These are phyloP conservation scores for Magnaporthiopsis poae DNA, from an alignment of 2,329 filamentous ascomycete species.

Conservation along the genomic window DNA sequence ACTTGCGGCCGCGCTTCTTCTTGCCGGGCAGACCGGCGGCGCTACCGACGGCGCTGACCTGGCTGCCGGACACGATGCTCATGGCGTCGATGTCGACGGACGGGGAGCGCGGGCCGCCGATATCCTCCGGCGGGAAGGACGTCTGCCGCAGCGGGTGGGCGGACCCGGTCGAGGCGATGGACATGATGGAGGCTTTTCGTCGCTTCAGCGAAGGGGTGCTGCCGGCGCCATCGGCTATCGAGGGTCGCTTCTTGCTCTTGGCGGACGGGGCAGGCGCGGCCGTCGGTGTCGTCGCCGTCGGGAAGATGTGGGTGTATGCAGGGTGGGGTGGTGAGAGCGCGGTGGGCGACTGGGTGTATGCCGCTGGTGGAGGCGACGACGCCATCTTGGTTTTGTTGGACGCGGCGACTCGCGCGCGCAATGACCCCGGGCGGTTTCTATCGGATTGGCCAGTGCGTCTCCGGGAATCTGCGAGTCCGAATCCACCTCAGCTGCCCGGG, in stretches of 20 bases:
- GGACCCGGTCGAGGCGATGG: constrained; percentile 38
- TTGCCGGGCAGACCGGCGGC: constrained; percentile 28
- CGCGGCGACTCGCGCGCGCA: constrained; percentile 12
- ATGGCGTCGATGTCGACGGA: constrained; percentile 54
- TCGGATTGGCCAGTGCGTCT: constrained; percentile 4
- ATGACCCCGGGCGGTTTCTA: background rate
- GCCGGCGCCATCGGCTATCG: constrained; percentile 19
- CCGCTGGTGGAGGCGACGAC: constrained; percentile 33
- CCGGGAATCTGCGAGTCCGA: background rate
- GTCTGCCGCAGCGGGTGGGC: constrained; percentile 69
- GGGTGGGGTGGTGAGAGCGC: constrained; percentile 47
- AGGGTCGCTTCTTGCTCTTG: constrained; percentile 45
- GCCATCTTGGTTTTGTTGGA: constrained; percentile 32
- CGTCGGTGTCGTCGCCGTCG: constrained; percentile 12
- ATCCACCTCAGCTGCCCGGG: background rate
- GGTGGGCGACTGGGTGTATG: constrained; percentile 37
- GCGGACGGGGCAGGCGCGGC: background rate
- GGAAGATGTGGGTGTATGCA: constrained; percentile 39
- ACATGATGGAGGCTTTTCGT: constrained; percentile 59
- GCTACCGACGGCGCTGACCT: constrained; percentile 34
- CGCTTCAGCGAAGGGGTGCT: constrained; percentile 47
- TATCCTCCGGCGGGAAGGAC: constrained; percentile 63
- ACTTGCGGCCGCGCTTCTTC: constrained; percentile 54
- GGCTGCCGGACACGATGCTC: constrained; percentile 53
- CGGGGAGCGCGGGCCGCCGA: constrained; percentile 45